A percentile compares a stretch with the other conserved stretches of the same genome.
These are phyloP conservation scores for Truncatella angustata DNA, from an alignment of 2,329 filamentous ascomycete species.

Conservation along the genomic window DNA sequence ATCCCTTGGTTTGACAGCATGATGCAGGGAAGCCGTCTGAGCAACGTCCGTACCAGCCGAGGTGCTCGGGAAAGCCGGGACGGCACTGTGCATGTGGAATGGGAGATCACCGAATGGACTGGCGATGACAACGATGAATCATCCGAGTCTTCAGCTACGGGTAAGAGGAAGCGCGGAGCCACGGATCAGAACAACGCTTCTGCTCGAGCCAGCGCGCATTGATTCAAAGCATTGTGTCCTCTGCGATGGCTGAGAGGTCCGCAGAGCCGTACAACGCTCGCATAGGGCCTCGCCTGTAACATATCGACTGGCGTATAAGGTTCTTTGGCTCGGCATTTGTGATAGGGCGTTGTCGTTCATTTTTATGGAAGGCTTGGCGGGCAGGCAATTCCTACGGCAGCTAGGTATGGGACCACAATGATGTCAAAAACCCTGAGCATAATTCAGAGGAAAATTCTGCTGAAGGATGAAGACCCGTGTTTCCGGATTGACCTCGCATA, in stretches of 20 bases:
- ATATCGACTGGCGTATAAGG: not conserved
- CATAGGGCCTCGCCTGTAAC: not conserved
- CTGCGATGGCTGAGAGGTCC: constrained; percentile 9
- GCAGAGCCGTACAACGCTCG: constrained; percentile 1
- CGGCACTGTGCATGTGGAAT: constrained; percentile 68
- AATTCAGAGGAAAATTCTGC: too few relatives aligned
- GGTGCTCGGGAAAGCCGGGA: constrained; percentile 55
- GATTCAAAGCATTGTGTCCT: constrained; percentile 1
- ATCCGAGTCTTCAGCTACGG: constrained; percentile 34
- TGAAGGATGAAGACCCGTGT: not conserved
- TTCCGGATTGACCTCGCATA: not conserved
- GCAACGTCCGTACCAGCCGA: constrained; percentile 62
- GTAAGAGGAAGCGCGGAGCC: constrained; percentile 54
- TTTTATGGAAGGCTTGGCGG: not conserved
- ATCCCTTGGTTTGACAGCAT: constrained; percentile 85
- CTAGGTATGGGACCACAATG: too few relatives aligned
- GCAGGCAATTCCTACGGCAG: not conserved
- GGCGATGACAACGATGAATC: constrained; percentile 38
- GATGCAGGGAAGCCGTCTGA: constrained; percentile 72
- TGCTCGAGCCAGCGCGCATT: constrained; percentile 6
- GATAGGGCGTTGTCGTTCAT: not conserved
- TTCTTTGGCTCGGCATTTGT: not conserved
- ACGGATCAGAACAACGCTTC: constrained; percentile 27
- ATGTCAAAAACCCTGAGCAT: too few relatives aligned
- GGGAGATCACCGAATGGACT: constrained; percentile 79